Evolutionary conservation across 257 asterid species (phyloP), one percentile per base, ranked within the genome.

Genomic region (Solanum etuberosum): DNA sequence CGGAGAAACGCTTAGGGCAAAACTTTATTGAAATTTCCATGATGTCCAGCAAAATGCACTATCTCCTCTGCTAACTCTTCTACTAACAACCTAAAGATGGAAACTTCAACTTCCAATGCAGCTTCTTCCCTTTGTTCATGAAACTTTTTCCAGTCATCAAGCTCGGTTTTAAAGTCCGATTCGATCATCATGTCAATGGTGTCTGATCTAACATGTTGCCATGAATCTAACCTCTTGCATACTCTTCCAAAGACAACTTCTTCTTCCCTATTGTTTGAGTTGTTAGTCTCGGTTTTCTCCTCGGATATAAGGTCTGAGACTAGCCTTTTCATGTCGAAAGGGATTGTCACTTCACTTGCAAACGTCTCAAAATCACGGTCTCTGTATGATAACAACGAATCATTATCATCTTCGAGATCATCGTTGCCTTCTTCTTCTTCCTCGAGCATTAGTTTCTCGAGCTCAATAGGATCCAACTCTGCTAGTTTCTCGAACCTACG

Each of bases 381-480:
- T 87, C 77, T 87, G 87, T 68, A 84, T 61, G 78, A 25, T 12
- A 88, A 81, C 83, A 90, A 9, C 10, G 90, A 72, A 16, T 61
- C 92, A 5, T 29, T 15, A 9, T 61, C 86, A 80, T 85, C 89
- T 9, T 89, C 90, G 1, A 42, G 86, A 2, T 85, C 87, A 4
- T 83, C 37, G 3, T 83, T 88, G 18, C 88, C 89, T 12, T 46
- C 86, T 37, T 86, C 93, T 70, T 86, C 91, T 84, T 88, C 94
- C 87, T 94, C 95, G 59, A 92, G 81, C 88, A 94, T 88, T 83
- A 91, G 91, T 85, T 94, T 93, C 91, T 95, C 98, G 1, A 95
- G 99, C 67, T 96, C 98, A 34, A 94, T 83, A 2, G 98, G 98
- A 87, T 95, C 97, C 86, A 96, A 85, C 83, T 93, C 98, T 2